phyloP scores from a whole-genome alignment of 441 rosid genomes.

The Croton laevigatus region DNA sequence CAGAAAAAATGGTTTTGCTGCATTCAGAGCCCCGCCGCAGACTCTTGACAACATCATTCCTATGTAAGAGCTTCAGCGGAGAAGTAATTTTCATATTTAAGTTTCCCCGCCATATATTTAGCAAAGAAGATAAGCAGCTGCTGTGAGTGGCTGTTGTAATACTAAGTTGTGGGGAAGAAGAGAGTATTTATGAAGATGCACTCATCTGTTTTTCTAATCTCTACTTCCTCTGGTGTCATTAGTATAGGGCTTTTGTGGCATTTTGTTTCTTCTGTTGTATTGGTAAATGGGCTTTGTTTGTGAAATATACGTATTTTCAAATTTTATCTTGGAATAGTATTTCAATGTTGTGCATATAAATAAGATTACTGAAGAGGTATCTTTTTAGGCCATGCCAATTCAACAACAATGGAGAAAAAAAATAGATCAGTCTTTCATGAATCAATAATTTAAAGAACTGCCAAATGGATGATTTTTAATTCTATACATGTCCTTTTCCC shows the following conservation, averaged over 20 bases:
- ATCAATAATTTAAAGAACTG: conserved; percentile 5
- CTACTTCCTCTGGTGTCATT: conserved; percentile 19
- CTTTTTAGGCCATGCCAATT: too few relatives aligned
- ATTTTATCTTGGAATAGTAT: background rate
- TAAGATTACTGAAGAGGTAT: too few relatives aligned
- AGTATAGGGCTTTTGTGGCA: conserved; percentile 40
- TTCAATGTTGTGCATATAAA: background rate
- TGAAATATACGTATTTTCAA: conserved; percentile 17
- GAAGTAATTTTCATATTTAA: conserved; percentile 24
- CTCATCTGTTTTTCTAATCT: conserved; percentile 30
- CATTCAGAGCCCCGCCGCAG: conserved; percentile 58
- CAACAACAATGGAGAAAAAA: background rate
- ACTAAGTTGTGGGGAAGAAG: conserved; percentile 39
- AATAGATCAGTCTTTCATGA: background rate
- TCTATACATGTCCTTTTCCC: conserved; percentile 19
- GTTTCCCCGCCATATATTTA: conserved; percentile 37
- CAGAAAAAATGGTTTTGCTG: conserved; percentile 97
- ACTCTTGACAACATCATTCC: conserved; percentile 48
- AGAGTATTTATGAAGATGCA: conserved; percentile 51
- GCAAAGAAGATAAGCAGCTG: conserved; percentile 42
- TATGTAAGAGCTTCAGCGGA: conserved; percentile 24
- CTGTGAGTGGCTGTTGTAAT: conserved; percentile 52
- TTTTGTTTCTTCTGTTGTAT: conserved; percentile 32
- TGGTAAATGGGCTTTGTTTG: conserved; percentile 29
- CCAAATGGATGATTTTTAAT: conserved; percentile 11